Evolutionary conservation across 345 rosid genomes (phyloP).

Genomic region (Gossypium australe): DNA sequence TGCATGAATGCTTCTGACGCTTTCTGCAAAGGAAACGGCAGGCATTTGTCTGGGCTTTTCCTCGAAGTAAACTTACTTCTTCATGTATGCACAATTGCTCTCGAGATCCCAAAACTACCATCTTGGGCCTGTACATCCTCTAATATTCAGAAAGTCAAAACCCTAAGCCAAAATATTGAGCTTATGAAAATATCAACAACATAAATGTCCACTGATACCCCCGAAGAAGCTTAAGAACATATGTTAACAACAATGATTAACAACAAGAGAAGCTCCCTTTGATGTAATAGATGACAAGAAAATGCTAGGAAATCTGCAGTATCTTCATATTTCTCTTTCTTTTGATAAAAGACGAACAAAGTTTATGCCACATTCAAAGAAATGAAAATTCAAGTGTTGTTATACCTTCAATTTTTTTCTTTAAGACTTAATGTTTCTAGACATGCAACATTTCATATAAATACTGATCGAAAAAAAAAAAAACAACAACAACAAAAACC

Average conservation of each 20-base stretch:
- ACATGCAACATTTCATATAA: not conserved
- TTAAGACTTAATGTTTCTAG: not conserved
- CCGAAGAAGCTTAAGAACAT: not conserved
- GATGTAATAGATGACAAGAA: not conserved
- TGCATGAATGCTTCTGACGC: slow-evolving; percentile 48
- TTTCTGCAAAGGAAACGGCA: slow-evolving; percentile 66
- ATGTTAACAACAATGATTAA: not conserved
- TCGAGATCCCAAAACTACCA: slow-evolving; percentile 85
- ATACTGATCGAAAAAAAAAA: not conserved
- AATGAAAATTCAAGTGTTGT: not conserved
- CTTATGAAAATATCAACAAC: not conserved
- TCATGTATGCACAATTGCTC: slow-evolving; percentile 89
- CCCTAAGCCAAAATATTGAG: not conserved
- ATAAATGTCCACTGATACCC: not conserved
- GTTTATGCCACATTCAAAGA: not conserved
- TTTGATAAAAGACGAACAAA: not conserved
- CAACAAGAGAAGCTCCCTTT: not conserved
- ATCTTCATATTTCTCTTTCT: slow-evolving; percentile 1
- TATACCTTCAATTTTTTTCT: not conserved
- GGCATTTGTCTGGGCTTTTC: slow-evolving; percentile 83
- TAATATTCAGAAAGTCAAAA: slow-evolving; percentile 11
- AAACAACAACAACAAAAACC: not conserved
- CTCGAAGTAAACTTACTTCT: slow-evolving; percentile 73
- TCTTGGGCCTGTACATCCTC: slow-evolving; percentile 72
- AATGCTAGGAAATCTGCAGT: not conserved